phyloP scores from a whole-genome alignment of 768 basidiomycete species.

The Leccinum fibrillosum region DNA sequence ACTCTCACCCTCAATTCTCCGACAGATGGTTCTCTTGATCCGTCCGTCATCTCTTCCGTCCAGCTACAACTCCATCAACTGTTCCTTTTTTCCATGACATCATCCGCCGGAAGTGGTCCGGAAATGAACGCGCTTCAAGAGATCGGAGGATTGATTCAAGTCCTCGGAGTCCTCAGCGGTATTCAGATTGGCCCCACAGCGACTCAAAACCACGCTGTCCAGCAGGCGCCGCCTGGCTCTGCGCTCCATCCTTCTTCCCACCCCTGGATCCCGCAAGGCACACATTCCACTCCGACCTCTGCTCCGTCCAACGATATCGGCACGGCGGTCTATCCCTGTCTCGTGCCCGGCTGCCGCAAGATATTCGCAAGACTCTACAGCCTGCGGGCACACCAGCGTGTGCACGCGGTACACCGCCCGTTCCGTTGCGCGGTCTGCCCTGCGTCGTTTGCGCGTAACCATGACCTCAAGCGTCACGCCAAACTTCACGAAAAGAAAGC shows the following conservation, averaged over 20 bases:
- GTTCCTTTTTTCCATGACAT: slow-evolving; percentile 76
- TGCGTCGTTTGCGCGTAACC: slow-evolving; percentile 74
- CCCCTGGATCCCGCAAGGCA: slow-evolving; percentile 27
- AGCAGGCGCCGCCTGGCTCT: slow-evolving; percentile 25
- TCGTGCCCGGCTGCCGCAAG: slow-evolving; percentile 61
- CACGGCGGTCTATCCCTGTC: slow-evolving; percentile 79
- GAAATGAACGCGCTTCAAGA: slow-evolving; percentile 65
- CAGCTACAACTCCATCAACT: slow-evolving; percentile 72
- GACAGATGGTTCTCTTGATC: slow-evolving; percentile 45
- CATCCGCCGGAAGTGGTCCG: slow-evolving; percentile 49
- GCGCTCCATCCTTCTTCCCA: slow-evolving; percentile 31
- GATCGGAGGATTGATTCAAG: slow-evolving; percentile 77
- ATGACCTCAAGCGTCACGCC: slow-evolving; percentile 76
- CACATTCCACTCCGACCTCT: slow-evolving; percentile 16
- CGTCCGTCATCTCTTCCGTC: slow-evolving; percentile 63
- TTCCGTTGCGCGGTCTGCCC: slow-evolving; percentile 64
- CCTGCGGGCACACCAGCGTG: slow-evolving; percentile 68
- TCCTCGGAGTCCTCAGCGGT: slow-evolving; percentile 75
- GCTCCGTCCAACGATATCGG: slow-evolving; percentile 49
- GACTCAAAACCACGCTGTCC: slow-evolving; percentile 30
- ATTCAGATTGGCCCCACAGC: slow-evolving; percentile 56
- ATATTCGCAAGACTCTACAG: slow-evolving; percentile 66
- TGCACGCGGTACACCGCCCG: slow-evolving; percentile 63
- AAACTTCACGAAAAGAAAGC: slow-evolving; percentile 70
- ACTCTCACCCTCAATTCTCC: slow-evolving; percentile 40